phyloP scores from a whole-genome alignment of 139 green algal genomes.

The Yamagishiella unicocca region DNA sequence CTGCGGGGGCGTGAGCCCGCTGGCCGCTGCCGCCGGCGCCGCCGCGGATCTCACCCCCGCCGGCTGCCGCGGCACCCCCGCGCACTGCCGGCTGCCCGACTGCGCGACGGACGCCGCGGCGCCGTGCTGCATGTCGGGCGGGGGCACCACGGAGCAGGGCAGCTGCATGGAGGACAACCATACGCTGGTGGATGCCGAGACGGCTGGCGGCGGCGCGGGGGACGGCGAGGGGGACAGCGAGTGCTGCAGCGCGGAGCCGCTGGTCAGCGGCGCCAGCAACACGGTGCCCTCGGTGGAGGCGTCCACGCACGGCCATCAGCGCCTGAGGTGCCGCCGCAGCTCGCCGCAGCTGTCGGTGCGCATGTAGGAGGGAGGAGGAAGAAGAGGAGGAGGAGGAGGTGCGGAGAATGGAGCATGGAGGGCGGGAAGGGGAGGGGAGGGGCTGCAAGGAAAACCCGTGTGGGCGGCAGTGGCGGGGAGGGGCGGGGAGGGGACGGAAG shows the following conservation, averaged over 20 bases:
- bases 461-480: too few relatives aligned
- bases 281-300: conserved; percentile 44
- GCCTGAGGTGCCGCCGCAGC: background rate
- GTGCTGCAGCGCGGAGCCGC: conserved; percentile 40
- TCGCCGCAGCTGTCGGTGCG: conserved; percentile 46
- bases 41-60: background rate
- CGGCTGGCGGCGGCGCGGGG: background rate
- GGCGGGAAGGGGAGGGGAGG: too few relatives aligned
- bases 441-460: too few relatives aligned
- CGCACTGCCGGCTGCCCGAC: background rate
- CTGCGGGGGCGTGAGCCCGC: conserved; percentile 15
- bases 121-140: conserved; percentile 7
- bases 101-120: conserved; percentile 36
- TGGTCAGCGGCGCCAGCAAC: conserved; percentile 38
- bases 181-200: conserved; percentile 41
- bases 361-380: conserved; percentile 5
- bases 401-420: too few relatives aligned
- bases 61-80: background rate
- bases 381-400: too few relatives aligned
- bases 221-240: conserved; percentile 32
- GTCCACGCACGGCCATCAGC: conserved; percentile 32
- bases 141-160: conserved; percentile 43
- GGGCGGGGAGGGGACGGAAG: too few relatives aligned
- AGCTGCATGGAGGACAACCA: conserved; percentile 53
- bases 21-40: background rate